Evolutionary conservation across 202 grass and related monocot species (phyloP), one percentile per base, ranked within the genome.

Genomic region (Musa balbisiana): DNA sequence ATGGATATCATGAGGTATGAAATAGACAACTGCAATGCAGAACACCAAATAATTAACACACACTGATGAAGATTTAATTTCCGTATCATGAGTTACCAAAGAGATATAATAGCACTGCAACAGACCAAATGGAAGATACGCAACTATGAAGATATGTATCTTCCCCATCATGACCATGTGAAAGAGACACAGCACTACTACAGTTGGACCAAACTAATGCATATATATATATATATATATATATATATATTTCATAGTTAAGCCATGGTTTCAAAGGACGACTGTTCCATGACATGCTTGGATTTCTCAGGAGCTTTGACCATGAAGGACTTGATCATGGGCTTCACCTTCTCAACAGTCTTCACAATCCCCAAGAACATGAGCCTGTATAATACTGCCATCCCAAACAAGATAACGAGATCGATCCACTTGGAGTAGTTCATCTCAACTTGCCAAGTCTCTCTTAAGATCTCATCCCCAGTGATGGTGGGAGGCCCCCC

Each of bases 341-440:
- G 58, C 75, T 66, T 77, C 6, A 66, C 8, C 60, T 26, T 77
- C 62, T 77, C 75, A 0, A 15, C 49, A 2, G 22, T 10, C 60
- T 53, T 77, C 60, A 66, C 13, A 16, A 66, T 77, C 14, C 21
- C 75, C 4, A 77, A 26, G 62, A 77, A 77, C 62, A 77, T 17
- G 11, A 77, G 0, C 59, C 75, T 64, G 11, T 77, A 77, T 0
- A 77, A 21, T 10, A 77, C 13, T 0, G 14, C 60, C 75, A 77
- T 77, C 1, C 75, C 75, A 26, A 77, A 77, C 59, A 77, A 17
- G 49, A 77, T 66, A 5, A 4, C 75, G 11, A 77, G 75, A 60
- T 77, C 21, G 22, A 77, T 12, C 75, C 75, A 77, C 43, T 77
- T 77, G 17, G 75, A 77, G 62, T 77, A 53, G 16, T 20, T 49